phyloP scores from a whole-genome alignment of 2,329 filamentous ascomycete genomes.

The Pseudogymnoascus sp. region DNA sequence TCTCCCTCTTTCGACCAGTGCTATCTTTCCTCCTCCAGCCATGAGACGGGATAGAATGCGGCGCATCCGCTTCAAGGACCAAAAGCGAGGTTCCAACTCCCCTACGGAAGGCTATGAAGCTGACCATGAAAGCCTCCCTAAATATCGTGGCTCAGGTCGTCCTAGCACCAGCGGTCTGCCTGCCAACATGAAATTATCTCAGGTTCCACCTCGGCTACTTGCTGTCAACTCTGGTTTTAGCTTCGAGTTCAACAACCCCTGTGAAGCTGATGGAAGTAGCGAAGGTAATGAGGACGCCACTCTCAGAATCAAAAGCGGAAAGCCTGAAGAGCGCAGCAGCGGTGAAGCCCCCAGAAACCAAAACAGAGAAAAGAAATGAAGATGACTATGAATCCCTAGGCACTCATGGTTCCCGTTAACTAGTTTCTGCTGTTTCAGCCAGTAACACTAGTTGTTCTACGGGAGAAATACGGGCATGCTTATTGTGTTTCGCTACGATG shows the following conservation, averaged over 20 bases:
- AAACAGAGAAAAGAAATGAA: neutral
- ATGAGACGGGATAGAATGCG: neutral
- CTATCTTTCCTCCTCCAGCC: neutral
- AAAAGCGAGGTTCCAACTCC: neutral
- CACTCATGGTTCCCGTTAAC: neutral
- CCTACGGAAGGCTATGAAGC: neutral
- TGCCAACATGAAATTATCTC: neutral
- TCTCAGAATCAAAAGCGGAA: neutral
- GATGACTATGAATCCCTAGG: neutral
- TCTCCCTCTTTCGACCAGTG: neutral
- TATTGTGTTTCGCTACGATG: neutral
- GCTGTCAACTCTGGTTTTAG: slow-evolving; percentile 2
- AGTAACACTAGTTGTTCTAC: neutral
- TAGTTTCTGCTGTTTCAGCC: neutral
- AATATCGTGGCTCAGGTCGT: neutral
- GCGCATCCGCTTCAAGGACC: neutral
- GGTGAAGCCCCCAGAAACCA: neutral
- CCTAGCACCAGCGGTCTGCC: neutral
- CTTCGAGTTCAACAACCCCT: neutral
- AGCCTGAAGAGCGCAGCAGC: neutral
- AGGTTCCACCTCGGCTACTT: neutral
- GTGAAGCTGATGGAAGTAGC: neutral
- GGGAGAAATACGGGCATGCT: neutral
- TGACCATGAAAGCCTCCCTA: neutral
- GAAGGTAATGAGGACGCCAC: neutral